Evolutionary conservation across 2,329 filamentous ascomycete genomes (phyloP).

Genomic region (Microdochium paspali): DNA sequence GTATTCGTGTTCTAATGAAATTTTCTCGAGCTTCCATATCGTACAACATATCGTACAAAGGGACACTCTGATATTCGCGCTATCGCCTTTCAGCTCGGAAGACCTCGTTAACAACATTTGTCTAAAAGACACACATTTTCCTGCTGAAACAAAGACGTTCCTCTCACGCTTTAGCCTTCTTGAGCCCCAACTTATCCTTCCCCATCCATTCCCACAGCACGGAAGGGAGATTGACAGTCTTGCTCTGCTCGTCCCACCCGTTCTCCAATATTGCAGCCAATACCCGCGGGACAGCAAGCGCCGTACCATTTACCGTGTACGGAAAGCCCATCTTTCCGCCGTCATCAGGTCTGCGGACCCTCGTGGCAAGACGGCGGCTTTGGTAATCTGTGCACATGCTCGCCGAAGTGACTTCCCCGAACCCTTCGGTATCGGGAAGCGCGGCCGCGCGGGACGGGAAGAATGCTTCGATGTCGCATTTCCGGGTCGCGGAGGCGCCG

Average conservation of each 20-base stretch:
- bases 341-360: constrained; percentile 44
- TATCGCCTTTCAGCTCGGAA: too few relatives aligned
- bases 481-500: constrained; percentile 77
- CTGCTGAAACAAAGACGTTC: too few relatives aligned
- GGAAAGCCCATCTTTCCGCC: constrained; percentile 58
- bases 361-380: constrained; percentile 69
- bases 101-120: too few relatives aligned
- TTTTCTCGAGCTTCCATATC: too few relatives aligned
- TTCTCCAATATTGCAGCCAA: constrained; percentile 85
- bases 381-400: constrained; percentile 96
- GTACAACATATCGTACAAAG: too few relatives aligned
- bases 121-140: too few relatives aligned
- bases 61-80: too few relatives aligned
- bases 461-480: constrained; percentile 88
- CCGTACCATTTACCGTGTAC: constrained; percentile 90
- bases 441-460: constrained; percentile 68
- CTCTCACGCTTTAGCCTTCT: neutral
- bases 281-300: constrained; percentile 81
- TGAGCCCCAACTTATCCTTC: constrained; percentile 48
- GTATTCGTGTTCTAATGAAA: too few relatives aligned
- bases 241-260: constrained; percentile 67
- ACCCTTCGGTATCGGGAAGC: constrained; percentile 54
- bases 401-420: constrained; percentile 88
- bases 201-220: constrained; percentile 81
- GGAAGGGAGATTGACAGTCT: constrained; percentile 65